Conservation (phyloP, 257 asterid species). For the Solanum lycopersicoides region DNA sequence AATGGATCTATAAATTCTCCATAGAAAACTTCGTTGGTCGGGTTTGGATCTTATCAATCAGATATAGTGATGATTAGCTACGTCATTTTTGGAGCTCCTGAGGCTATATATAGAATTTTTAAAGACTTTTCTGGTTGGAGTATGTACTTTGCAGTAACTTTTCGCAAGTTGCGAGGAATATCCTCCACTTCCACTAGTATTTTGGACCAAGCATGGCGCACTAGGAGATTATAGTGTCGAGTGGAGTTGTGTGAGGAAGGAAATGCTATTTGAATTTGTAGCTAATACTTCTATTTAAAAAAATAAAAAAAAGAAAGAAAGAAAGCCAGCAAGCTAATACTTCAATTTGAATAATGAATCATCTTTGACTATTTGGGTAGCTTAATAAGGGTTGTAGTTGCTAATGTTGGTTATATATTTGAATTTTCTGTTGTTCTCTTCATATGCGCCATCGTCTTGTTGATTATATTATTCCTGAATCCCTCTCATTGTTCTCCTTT, state of each 20-base stretch:
- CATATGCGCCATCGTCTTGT: not conserved
- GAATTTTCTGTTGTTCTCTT: not conserved
- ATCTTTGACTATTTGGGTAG: not conserved
- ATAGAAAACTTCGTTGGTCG: not conserved
- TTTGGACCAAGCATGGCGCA: not conserved
- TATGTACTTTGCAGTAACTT: not conserved
- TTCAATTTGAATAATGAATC: not conserved
- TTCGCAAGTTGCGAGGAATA: not conserved
- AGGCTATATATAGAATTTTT: not conserved
- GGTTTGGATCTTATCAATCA: not conserved
- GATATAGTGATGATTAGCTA: not conserved
- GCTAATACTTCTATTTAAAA: not conserved
- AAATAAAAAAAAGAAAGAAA: not conserved
- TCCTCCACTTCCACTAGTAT: not conserved
- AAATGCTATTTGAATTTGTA: not conserved
- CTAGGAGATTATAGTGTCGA: not conserved
- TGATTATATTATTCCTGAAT: not conserved
- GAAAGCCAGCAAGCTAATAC: not conserved
- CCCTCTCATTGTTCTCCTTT: not conserved
- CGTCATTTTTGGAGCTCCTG: not conserved
- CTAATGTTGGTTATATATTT: not conserved
- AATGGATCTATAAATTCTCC: not conserved
- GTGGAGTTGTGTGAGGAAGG: not conserved
- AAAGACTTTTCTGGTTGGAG: not conserved
- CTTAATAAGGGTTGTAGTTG: not conserved